Evolutionary conservation across 352 stramenopile species (phyloP), one percentile per base, ranked within the genome.

Genomic region (Phytophthora aleatoria): DNA sequence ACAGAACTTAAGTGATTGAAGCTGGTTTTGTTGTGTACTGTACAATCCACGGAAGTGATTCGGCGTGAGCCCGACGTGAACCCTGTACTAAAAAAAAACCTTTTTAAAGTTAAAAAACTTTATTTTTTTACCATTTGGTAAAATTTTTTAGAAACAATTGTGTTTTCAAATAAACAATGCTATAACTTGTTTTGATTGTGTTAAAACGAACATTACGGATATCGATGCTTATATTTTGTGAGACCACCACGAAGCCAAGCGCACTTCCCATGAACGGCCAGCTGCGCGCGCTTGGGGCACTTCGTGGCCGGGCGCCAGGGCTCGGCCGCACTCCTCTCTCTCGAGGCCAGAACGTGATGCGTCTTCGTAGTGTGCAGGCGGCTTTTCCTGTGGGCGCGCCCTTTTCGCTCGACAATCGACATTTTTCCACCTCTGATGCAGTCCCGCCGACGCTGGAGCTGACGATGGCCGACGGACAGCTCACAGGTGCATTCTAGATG

Each of bases 341-440:
- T 35, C 12, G 54, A 5, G 43, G n/a, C 2, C 49, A 64, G 1
- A 43, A 48, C 1, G 24, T 30, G 0, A 20, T 69, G 16, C 54
- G 20, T 44, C 24, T 43, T 27, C 26, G 31, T n/a, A 64, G 28
- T 33, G 13, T 50, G 0, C 64, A 63, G 8, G 30, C 36, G 1
- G 51, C 31, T 33, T 58, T 69, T 5, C 48, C 64, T n/a, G 33
- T 57, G 4, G 9, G 43, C 0, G 33, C 42, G 27, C 39, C 51
- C 12, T 74, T 75, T 49, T 52, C 62, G 20, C 47, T 76, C 10
- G 56, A 69, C 26, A 65, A 59, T 35, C 71, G 76, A 8, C 65
- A 57, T 15, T 82, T 79, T 67, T 82, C 73, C 45, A 76, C 65
- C 3, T 69, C 65, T 5, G 56, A 66, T 31, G 59, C 38, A 2